Conservation (phyloP, 306 rosid genomes). For the Vicia faba region DNA sequence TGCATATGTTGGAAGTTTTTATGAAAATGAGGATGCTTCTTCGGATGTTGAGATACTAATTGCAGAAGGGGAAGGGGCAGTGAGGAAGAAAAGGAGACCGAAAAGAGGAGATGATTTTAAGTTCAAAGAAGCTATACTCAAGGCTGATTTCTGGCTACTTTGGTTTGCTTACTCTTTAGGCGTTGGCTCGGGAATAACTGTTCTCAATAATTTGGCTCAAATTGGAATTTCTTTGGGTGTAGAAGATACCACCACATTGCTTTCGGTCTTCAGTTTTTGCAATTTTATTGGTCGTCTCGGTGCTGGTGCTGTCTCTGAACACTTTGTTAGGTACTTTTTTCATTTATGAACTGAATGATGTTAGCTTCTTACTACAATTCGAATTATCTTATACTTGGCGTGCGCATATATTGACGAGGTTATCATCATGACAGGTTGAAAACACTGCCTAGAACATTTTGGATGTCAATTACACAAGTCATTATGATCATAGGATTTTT, state of each 20-base stretch:
- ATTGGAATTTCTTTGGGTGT: constrained; percentile 76
- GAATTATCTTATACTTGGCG: neutral
- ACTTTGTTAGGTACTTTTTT: constrained; percentile 72
- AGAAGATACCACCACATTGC: constrained; percentile 61
- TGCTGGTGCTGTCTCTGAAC: constrained; percentile 77
- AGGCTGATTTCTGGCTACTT: constrained; percentile 95
- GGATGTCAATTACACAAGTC: constrained; percentile 71
- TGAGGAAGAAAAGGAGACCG: constrained; percentile 72
- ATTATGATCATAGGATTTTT: constrained; percentile 57
- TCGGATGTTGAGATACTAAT: constrained; percentile 74
- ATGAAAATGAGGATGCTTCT: constrained; percentile 60
- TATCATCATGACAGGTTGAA: constrained; percentile 50
- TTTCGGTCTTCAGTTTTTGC: constrained; percentile 81
- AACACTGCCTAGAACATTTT: constrained; percentile 65
- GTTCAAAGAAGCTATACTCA: constrained; percentile 64
- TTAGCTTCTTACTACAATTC: neutral
- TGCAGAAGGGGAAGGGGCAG: constrained; percentile 86
- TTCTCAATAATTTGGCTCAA: constrained; percentile 86
- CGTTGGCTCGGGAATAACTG: constrained; percentile 78
- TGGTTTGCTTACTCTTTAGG: constrained; percentile 77
- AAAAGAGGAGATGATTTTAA: constrained; percentile 90
- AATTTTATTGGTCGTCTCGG: constrained; percentile 83
- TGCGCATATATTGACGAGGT: constrained; percentile 13
- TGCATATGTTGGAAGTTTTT: constrained; percentile 51
- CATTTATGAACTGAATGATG: constrained; percentile 1